phyloP scores from a whole-genome alignment of 805 yeast species.

The Sugiyamaella americana region DNA sequence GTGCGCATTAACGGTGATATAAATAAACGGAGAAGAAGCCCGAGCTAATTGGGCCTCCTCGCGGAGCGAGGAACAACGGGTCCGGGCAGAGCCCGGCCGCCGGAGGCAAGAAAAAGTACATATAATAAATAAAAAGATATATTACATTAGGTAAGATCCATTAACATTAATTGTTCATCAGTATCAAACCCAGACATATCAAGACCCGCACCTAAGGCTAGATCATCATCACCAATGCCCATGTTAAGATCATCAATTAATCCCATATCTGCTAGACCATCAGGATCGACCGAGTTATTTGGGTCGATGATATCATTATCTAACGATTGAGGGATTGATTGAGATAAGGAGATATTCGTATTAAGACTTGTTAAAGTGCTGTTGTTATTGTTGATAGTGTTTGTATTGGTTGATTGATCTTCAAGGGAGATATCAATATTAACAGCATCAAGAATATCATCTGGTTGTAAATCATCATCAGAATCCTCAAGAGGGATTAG shows the following conservation, averaged over 20 bases:
- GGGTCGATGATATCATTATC: not conserved
- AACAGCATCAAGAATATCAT: not conserved
- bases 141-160: conserved; percentile 5
- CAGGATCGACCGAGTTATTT: not conserved
- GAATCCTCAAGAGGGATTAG: not conserved
- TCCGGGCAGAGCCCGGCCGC: not conserved
- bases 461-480: not conserved
- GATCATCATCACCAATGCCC: conserved; percentile 2
- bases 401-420: not conserved
- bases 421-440: not conserved
- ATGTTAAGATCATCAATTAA: not conserved
- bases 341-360: not conserved
- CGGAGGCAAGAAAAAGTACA: not conserved
- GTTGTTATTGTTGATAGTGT: not conserved
- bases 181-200: conserved; percentile 6
- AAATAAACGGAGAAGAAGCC: no score
- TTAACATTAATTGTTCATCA: conserved; percentile 12
- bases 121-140: no score
- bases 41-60: no score
- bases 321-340: not conserved
- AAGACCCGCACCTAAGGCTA: conserved; percentile 1
- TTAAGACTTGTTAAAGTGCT: not conserved
- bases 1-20: no score
- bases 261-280: not conserved
- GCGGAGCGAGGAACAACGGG: not conserved